Conservation (phyloP, 176 grass and related monocot genomes). For the Dendrocalamus sinicus region DNA sequence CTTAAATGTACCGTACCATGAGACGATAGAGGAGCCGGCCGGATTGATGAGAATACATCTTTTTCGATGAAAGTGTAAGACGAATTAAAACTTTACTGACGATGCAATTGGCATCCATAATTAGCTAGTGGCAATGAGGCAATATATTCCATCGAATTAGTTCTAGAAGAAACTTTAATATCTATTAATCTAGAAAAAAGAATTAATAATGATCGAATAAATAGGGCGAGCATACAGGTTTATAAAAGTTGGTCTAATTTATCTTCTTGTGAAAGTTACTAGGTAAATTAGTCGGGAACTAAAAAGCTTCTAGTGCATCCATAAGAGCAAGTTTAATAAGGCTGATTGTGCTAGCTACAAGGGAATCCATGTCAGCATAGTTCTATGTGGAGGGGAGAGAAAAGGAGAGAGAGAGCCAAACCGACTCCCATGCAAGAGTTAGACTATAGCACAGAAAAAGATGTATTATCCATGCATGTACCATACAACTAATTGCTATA, state of each 20-base stretch:
- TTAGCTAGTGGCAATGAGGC: not conserved
- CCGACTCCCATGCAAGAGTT: too few species aligned
- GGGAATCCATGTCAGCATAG: too few species aligned
- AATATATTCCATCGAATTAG: not conserved
- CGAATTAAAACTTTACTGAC: not conserved
- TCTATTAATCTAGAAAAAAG: not conserved
- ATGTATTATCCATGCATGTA: too few species aligned
- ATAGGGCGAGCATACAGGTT: not conserved
- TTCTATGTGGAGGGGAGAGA: too few species aligned
- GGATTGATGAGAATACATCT: constrained; percentile 10
- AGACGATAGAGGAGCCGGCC: not conserved
- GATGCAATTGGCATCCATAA: not conserved
- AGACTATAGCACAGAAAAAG: too few species aligned
- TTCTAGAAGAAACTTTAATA: not conserved
- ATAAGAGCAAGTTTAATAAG: too few species aligned
- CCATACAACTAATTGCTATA: too few species aligned
- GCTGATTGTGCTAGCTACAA: too few species aligned
- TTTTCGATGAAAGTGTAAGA: constrained; percentile 14
- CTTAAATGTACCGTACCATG: not conserved
- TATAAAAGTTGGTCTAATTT: not conserved
- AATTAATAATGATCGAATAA: not conserved
- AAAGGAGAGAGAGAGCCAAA: too few species aligned
- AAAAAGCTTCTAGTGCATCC: not conserved
- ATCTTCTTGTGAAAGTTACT: not conserved
- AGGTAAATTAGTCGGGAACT: not conserved